These are phyloP conservation scores for Anthracocystis walkeri DNA, from an alignment of 1,284 basidiomycete genomes.

Conservation along the genomic window DNA sequence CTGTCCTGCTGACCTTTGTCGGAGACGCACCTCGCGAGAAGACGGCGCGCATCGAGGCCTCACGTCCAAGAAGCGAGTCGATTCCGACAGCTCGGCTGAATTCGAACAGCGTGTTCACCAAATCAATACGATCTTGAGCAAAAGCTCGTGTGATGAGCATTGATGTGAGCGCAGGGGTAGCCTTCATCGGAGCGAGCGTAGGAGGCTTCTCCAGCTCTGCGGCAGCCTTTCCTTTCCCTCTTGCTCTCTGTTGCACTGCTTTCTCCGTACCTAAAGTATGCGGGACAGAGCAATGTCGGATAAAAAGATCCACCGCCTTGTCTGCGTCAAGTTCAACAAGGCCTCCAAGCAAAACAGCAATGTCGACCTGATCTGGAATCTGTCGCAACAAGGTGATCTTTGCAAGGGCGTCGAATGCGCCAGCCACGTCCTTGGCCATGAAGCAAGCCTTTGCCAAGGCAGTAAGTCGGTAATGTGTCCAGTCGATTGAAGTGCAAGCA, in stretches of 20 bases:
- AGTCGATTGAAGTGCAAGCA: constrained; percentile 25
- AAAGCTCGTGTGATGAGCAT: constrained; percentile 29
- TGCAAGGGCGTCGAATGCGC: constrained; percentile 43
- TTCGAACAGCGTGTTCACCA: constrained; percentile 24
- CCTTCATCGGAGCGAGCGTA: constrained; percentile 41
- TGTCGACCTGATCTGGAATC: constrained; percentile 38
- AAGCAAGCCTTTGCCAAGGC: constrained; percentile 38
- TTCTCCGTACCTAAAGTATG: not conserved
- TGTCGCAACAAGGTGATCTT: constrained; percentile 29
- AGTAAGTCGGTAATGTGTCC: constrained; percentile 45
- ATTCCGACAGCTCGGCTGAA: constrained; percentile 28
- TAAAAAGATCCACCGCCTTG: constrained; percentile 36
- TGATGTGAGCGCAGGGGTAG: constrained; percentile 20
- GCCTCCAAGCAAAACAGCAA: constrained; percentile 38
- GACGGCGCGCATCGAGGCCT: constrained; percentile 12
- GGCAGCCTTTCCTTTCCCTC: not conserved
- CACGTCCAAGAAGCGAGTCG: not conserved
- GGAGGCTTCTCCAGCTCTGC: not conserved
- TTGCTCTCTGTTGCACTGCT: not conserved
- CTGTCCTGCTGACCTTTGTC: constrained; percentile 1
- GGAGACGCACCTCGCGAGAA: constrained; percentile 15
- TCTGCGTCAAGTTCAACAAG: constrained; percentile 36
- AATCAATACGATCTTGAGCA: constrained; percentile 23
- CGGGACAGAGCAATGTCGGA: constrained; percentile 29
- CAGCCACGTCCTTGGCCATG: constrained; percentile 26